Percentiles rank a stretch among this genome's conserved stretches.
phyloP scores from a whole-genome alignment of 805 yeast genomes.

The Jamesozyma lodderae region DNA sequence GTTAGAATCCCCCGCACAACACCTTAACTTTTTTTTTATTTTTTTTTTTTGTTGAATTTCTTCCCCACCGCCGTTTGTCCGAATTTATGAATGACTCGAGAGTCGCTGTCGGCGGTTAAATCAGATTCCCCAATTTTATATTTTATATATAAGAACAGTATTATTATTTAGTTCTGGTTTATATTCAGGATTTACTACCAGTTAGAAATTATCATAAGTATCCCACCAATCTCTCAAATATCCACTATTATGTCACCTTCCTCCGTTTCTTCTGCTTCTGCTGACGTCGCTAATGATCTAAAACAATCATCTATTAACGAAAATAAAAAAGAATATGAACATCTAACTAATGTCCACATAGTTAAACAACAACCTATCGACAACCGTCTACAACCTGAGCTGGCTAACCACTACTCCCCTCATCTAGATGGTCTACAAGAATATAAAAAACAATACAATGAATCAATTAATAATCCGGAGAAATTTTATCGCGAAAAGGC shows the following conservation, averaged over 20 bases:
- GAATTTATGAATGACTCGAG: too few species aligned
- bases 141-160: too few species aligned
- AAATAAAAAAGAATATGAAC: conserved; percentile 6
- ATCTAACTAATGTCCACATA: conserved; percentile 20
- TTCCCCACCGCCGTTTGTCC: too few species aligned
- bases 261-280: not conserved
- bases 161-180: too few species aligned
- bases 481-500: conserved; percentile 75
- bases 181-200: too few species aligned
- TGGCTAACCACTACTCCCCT: conserved; percentile 36
- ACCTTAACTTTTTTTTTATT: too few species aligned
- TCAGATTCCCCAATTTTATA: not conserved
- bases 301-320: too few species aligned
- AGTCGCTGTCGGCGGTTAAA: not conserved
- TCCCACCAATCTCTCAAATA: too few species aligned
- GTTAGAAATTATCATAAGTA: too few species aligned
- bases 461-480: conserved; percentile 74
- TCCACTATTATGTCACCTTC: not conserved
- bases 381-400: conserved; percentile 14
- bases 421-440: conserved; percentile 40
- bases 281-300: not conserved
- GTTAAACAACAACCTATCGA: conserved; percentile 17
- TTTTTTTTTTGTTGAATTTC: too few species aligned
- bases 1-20: too few species aligned
- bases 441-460: conserved; percentile 57